Evolutionary conservation across 2,329 filamentous ascomycete genomes (phyloP), one percentile per base, ranked within the genome.

Genomic region (Colletotrichum shisoi): DNA sequence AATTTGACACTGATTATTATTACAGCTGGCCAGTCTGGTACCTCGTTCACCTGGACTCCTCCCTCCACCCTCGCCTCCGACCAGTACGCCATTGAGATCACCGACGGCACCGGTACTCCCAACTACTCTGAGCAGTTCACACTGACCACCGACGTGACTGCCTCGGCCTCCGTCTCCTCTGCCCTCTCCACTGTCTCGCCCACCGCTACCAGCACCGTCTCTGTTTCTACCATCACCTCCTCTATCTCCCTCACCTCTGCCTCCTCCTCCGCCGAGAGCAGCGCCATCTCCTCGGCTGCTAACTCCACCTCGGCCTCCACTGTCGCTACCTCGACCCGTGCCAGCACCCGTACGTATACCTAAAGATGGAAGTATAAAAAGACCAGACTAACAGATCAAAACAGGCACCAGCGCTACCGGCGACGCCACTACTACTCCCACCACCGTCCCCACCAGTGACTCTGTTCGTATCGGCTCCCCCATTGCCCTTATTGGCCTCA

Each of bases 121-220:
- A 84, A 84, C 81, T 84, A 80, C 79, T 80, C 78, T 71, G 4
- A 65, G 13, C 76, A 76, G 73, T 84, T 82, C 74, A 15, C 69
- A 8, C 70, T 80, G 57, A 73, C 69, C 24, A 72, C 62, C 70
- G 71, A 58, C 27, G 71, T 71, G 71, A 48, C 71, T 39, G 66
- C 68, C 48, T 57, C 70, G 27, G 60, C 64, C 19, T 59, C 68
- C 7, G 61, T 57, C 40, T 54, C 65, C 51, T 58, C 67, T 24
- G 60, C 51, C 57, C 68, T 57, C 53, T 60, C 66, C 59, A 21
- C 70, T 9, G 61, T 67, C 19, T 63, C 71, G 31, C 69, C 60
- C 54, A 46, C 48, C 39, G 67, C 62, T 39, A 61, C 57, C 24
- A 53, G 52, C 61, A 45, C 66, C 45, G 56, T 68, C 8, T 53